Evolutionary conservation across 495 filamentous ascomycete species (phyloP), one percentile per base, ranked within the genome.

Genomic region (Penicillium waksmanii): DNA sequence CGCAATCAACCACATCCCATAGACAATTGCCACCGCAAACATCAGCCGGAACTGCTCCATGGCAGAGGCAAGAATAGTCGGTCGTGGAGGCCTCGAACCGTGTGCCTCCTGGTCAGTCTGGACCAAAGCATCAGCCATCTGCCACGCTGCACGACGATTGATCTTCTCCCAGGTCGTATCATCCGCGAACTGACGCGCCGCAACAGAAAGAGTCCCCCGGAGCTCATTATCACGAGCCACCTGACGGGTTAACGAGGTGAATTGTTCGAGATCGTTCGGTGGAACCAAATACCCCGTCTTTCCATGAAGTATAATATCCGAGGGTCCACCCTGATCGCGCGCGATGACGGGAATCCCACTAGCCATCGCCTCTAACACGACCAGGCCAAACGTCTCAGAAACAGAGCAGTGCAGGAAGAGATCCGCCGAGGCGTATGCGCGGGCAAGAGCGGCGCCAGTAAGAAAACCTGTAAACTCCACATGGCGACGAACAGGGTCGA

Each of bases 341-440:
- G 85, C 86, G 52, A 89, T 78, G 8, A 89, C 85, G 0, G 85
- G 84, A 4, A 89, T 70, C 9, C 84, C 84, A 65, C 84, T 86
- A 0, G 85, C 84, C 86, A 89, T 87, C 6, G 83, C 81, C 63
- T 89, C 86, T 0, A 89, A 70, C 3, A 87, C 84, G 1, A 87
- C 84, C 18, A 89, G 71, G 1, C 86, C 86, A 64, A 89, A 89
- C 0, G 84, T 87, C 66, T 89, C 86, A 15, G 84, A 87, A 57
- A 87, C 78, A 18, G 85, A 87, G 68, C 83, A 86, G 58, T 88
- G 85, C 13, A 88, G 67, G 59, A 88, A 87, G 23, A 88, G 56
- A 61, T 88, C 85, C 4, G 79, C 84, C 0, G 78, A 80, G 4
- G 85, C 84, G 66, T 87, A 88, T 21, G 80, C 80, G 12, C 73